phyloP scores from a whole-genome alignment of 768 basidiomycete species.

The Panus rudis region DNA sequence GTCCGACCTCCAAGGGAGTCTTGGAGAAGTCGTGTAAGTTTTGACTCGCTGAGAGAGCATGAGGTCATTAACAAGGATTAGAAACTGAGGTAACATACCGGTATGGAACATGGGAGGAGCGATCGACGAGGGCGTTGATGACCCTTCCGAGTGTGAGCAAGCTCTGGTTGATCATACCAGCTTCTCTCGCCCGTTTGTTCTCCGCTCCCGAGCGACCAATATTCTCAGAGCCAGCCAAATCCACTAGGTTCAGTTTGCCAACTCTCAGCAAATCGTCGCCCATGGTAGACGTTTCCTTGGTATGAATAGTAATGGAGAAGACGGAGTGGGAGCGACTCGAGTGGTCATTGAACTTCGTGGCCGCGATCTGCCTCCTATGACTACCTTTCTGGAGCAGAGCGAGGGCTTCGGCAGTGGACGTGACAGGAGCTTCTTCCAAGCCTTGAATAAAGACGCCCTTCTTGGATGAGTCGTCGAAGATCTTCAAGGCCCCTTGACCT shows the following conservation, averaged over 20 bases:
- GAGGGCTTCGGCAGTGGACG: constrained; percentile 76
- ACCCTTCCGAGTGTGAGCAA: constrained; percentile 94
- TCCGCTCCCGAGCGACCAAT: constrained; percentile 94
- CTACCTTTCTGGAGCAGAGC: constrained; percentile 84
- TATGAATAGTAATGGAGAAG: constrained; percentile 92
- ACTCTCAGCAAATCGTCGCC: constrained; percentile 89
- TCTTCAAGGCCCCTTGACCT: constrained; percentile 69
- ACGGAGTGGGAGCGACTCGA: constrained; percentile 97
- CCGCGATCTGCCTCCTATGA: constrained; percentile 84
- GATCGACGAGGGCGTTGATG: constrained; percentile 93
- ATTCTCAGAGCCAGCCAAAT: constrained; percentile 95
- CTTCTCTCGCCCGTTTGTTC: constrained; percentile 90
- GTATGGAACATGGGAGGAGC: constrained; percentile 88
- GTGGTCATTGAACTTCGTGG: constrained; percentile 97
- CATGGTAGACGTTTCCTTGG: constrained; percentile 69
- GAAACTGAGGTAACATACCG: constrained; percentile 41
- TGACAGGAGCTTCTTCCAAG: constrained; percentile 82
- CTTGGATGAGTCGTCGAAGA: constrained; percentile 88
- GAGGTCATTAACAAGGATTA: constrained; percentile 1
- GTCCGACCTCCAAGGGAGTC: constrained; percentile 97
- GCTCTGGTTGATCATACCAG: constrained; percentile 98
- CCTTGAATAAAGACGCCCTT: constrained; percentile 92
- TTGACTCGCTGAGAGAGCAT: constrained; percentile 71
- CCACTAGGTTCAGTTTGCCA: constrained; percentile 95
- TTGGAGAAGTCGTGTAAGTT: constrained; percentile 94